Percentiles rank a stretch among this genome's conserved stretches.
Evolutionary conservation across 2,329 filamentous ascomycete genomes (phyloP).

Genomic region (Aspergillus niger): DNA sequence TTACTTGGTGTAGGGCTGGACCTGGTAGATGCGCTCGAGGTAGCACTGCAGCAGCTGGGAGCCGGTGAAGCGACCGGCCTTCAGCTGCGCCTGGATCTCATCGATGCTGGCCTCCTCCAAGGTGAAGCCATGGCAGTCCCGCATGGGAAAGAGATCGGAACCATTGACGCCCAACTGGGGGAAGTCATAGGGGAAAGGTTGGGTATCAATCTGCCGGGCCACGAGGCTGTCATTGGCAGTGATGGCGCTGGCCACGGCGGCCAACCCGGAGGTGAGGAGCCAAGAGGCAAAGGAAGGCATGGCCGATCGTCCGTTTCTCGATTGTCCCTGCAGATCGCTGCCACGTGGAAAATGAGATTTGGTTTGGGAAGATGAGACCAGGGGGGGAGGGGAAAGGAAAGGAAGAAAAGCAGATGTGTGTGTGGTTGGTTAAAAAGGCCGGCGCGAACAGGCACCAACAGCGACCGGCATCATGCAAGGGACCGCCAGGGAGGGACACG

Average conservation of each 20-base stretch:
- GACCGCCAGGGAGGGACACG: no score
- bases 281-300: constrained; percentile 10
- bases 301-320: background rate
- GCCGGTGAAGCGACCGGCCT: constrained; percentile 57
- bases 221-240: constrained; percentile 28
- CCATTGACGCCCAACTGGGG: constrained; percentile 38
- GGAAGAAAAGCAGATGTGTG: background rate
- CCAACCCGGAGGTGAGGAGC: constrained; percentile 21
- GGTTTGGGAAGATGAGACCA: background rate
- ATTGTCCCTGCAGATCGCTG: background rate
- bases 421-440: background rate
- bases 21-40: constrained; percentile 61
- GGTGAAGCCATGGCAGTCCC: constrained; percentile 58
- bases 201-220: constrained; percentile 36
- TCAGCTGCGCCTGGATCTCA: constrained; percentile 63
- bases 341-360: background rate
- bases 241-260: constrained; percentile 17
- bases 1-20: constrained; percentile 65
- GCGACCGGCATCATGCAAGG: no score
- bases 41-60: constrained; percentile 65
- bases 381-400: background rate
- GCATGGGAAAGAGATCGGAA: constrained; percentile 61
- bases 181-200: constrained; percentile 41
- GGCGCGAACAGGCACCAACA: background rate
- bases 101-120: constrained; percentile 72